phyloP scores from a whole-genome alignment of 208 protist species.

The Paratrypanosoma confusum region DNA sequence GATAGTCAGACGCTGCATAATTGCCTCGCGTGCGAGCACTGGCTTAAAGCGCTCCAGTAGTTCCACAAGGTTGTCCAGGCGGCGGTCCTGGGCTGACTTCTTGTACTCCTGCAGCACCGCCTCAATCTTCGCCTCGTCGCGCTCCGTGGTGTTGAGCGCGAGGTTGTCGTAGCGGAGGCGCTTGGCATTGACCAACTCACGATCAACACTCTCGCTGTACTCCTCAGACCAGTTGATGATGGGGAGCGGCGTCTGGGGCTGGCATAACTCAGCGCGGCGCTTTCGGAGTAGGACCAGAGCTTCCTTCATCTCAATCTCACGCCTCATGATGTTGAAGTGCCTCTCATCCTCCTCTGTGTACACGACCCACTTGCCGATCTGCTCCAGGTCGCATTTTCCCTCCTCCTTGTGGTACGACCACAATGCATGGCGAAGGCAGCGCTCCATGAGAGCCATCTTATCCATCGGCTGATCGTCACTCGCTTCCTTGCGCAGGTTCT shows the following conservation, averaged over 20 bases:
- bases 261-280: constrained; percentile 41
- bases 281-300: constrained; percentile 69
- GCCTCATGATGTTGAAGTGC: constrained; percentile 60
- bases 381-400: constrained; percentile 69
- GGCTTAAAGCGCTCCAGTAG: constrained; percentile 88
- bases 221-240: constrained; percentile 70
- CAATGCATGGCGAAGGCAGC: constrained; percentile 83
- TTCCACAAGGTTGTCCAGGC: constrained; percentile 77
- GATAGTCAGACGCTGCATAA: constrained; percentile 88
- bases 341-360: constrained; percentile 84
- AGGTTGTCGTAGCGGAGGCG: constrained; percentile 80
- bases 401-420: constrained; percentile 89
- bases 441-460: constrained; percentile 85
- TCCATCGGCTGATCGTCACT: constrained; percentile 85
- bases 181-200: constrained; percentile 83
- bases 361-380: constrained; percentile 85
- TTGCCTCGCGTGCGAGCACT: constrained; percentile 86
- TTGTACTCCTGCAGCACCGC: constrained; percentile 77
- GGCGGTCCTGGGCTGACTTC: constrained; percentile 71
- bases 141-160: constrained; percentile 58
- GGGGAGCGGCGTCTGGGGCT: constrained; percentile 46
- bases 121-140: constrained; percentile 80
- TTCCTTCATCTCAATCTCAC: constrained; percentile 61
- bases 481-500: constrained; percentile 54
- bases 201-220: constrained; percentile 66